Percentiles rank a stretch among this genome's conserved stretches.
These are phyloP conservation scores for Eucalyptus cladocalyx DNA, from an alignment of 345 rosid species.

Conservation along the genomic window DNA sequence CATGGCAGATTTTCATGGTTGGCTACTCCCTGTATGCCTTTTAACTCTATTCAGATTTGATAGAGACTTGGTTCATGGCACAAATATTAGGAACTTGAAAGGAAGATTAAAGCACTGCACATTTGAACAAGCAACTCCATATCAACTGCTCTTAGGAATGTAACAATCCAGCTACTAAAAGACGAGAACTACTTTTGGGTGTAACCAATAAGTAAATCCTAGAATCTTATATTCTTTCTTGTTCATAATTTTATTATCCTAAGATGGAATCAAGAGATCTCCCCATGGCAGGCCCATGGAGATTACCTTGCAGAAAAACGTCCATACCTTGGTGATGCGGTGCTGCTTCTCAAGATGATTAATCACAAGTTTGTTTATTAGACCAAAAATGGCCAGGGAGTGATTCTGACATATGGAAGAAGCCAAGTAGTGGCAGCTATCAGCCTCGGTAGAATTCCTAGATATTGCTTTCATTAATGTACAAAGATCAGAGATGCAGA, in stretches of 20 bases:
- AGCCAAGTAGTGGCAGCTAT: neutral
- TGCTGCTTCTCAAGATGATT: neutral
- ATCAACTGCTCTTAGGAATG: neutral
- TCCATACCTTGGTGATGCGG: neutral
- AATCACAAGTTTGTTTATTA: neutral
- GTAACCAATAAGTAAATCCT: neutral
- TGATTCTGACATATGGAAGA: neutral
- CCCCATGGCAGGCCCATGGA: neutral
- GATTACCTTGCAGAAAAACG: neutral
- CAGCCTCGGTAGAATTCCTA: neutral
- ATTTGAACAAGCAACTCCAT: neutral
- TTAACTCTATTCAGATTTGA: neutral
- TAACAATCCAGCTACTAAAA: neutral
- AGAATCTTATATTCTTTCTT: neutral
- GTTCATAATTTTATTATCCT: neutral
- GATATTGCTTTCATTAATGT: neutral
- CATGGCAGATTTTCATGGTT: neutral
- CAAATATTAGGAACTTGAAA: neutral
- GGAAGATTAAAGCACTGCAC: neutral
- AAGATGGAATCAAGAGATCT: neutral
- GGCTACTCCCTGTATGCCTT: neutral
- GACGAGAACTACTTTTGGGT: neutral
- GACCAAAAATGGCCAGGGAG: neutral
- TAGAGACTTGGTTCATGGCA: neutral
- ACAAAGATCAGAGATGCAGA: neutral